Base-by-base conservation (phyloP, 2,329 filamentous ascomycete species). In the Arthrobotrys sinensis region DNA sequence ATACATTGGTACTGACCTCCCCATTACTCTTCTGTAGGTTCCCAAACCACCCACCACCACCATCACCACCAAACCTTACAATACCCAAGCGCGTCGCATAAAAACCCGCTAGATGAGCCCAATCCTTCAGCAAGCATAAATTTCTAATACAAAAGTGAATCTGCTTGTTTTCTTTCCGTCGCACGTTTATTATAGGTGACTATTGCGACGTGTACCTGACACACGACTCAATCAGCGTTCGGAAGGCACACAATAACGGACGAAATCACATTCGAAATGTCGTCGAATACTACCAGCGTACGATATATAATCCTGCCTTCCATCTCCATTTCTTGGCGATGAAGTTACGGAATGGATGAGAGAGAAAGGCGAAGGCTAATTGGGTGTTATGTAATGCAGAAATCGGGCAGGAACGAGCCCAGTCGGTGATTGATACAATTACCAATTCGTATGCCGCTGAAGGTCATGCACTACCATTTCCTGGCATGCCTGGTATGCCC, bases 131-230 rank as follows among this genome's bases (percentile, higher is more conserved):
- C 81, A 70, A 80, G 21, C 28, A 72, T 36, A 70, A 24, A 8
- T 78, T 52, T 72, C 69, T 78, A 69, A 53, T 65, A 43, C 55
- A 71, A 19, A 62, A 78, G 78, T 80, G 53, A 71, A 77, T 68
- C 55, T 53, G 45, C 8, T 57, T 38, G n/a, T 57, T 16, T 68
- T 53, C 78, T 40, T 14, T 71, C 60, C 72, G 57, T 76, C 80
- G 80, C 82, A 64, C 32, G 55, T 46, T 81, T 73, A 77, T 65
- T 83, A 79, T 80, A 88, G 86, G 94, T 88, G 96, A 99, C 85
- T 99, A 99, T 86, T 99, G 96, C 89, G 96, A 99, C 92, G 96
- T 99, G 85, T 99, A 99, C 89, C 92, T 99, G 82, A 99, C 96
- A 81, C 96, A 99, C 89, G 96, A 99, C 88, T 97, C 94, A 53